These are phyloP conservation scores for Ceratobasidium sp. DNA, from an alignment of 1,284 basidiomycete genomes.

Conservation along the genomic window DNA sequence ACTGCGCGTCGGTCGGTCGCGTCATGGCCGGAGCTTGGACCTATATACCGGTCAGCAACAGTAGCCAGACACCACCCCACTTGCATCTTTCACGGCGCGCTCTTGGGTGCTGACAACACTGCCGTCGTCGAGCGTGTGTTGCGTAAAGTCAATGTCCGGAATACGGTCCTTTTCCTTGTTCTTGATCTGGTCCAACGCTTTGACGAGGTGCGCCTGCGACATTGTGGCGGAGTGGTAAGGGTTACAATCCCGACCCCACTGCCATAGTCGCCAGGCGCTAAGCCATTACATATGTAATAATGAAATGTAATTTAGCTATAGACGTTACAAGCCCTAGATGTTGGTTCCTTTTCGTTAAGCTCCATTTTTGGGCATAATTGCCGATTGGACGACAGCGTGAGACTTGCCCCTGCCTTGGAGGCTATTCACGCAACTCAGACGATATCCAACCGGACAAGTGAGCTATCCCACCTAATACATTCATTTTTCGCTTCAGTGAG, in stretches of 20 bases:
- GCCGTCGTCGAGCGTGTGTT: slow-evolving; percentile 88
- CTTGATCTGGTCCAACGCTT: slow-evolving; percentile 76
- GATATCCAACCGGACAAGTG: too few species aligned
- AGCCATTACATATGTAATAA: not conserved
- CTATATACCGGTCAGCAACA: slow-evolving; percentile 52
- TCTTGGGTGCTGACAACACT: slow-evolving; percentile 85
- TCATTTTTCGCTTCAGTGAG: too few species aligned
- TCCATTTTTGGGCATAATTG: too few species aligned
- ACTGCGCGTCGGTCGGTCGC: slow-evolving; percentile 90
- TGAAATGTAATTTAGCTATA: too few species aligned
- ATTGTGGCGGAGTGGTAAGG: slow-evolving; percentile 7
- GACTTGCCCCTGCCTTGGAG: too few species aligned
- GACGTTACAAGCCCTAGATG: too few species aligned
- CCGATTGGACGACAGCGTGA: too few species aligned
- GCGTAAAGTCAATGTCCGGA: slow-evolving; percentile 84
- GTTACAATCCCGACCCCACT: not conserved
- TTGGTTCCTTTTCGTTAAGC: too few species aligned
- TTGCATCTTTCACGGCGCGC: slow-evolving; percentile 82
- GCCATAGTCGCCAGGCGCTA: not conserved
- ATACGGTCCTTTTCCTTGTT: slow-evolving; percentile 60
- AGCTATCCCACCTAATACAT: too few species aligned
- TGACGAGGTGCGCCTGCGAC: slow-evolving; percentile 64
- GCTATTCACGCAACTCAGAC: too few species aligned
- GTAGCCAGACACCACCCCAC: slow-evolving; percentile 44
- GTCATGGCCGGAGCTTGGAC: slow-evolving; percentile 95